phyloP scores from a whole-genome alignment of 495 filamentous ascomycete species.

The Tuber microsphaerosporum region DNA sequence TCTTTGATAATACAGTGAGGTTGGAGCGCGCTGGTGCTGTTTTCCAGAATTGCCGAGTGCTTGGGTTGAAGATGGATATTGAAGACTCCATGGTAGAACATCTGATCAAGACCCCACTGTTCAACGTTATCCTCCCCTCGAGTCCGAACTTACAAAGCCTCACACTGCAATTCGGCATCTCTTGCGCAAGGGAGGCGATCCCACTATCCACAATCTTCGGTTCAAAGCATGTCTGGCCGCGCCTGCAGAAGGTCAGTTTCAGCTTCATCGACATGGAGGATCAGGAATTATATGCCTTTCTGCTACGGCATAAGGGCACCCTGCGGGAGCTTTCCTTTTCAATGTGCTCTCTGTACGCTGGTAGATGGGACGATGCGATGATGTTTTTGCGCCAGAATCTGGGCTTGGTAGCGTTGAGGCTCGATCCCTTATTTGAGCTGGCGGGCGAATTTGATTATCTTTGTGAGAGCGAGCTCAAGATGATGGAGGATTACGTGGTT shows the following conservation, averaged over 20 bases:
- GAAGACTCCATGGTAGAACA: slow-evolving; percentile 11
- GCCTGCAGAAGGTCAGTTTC: slow-evolving; percentile 18
- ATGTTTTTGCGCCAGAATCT: slow-evolving; percentile 20
- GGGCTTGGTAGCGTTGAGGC: background rate
- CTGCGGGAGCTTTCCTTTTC: slow-evolving; percentile 14
- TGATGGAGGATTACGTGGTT: slow-evolving; percentile 14
- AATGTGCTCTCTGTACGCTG: slow-evolving; percentile 16
- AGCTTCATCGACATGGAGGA: slow-evolving; percentile 25
- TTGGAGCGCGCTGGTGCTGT: slow-evolving; percentile 5
- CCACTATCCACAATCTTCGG: slow-evolving; percentile 8
- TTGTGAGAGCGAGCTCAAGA: slow-evolving; percentile 7
- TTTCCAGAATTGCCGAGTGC: slow-evolving; percentile 10
- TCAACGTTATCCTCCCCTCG: slow-evolving; percentile 15
- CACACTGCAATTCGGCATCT: slow-evolving; percentile 18
- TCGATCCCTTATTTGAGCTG: slow-evolving; percentile 1
- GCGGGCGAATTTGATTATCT: slow-evolving; percentile 11
- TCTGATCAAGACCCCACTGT: slow-evolving; percentile 16
- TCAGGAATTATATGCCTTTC: slow-evolving; percentile 12
- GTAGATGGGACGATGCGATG: slow-evolving; percentile 9
- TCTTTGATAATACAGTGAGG: slow-evolving; percentile 17
- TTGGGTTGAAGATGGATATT: slow-evolving; percentile 20
- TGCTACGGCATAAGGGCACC: slow-evolving; percentile 12
- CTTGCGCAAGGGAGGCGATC: slow-evolving; percentile 13
- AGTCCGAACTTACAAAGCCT: slow-evolving; percentile 12
- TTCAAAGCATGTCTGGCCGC: slow-evolving; percentile 13